Percentiles rank a stretch among this genome's conserved stretches.
These are phyloP conservation scores for Tetrahymena elliotti DNA, from an alignment of 73 alveolate genomes.

Conservation along the genomic window DNA sequence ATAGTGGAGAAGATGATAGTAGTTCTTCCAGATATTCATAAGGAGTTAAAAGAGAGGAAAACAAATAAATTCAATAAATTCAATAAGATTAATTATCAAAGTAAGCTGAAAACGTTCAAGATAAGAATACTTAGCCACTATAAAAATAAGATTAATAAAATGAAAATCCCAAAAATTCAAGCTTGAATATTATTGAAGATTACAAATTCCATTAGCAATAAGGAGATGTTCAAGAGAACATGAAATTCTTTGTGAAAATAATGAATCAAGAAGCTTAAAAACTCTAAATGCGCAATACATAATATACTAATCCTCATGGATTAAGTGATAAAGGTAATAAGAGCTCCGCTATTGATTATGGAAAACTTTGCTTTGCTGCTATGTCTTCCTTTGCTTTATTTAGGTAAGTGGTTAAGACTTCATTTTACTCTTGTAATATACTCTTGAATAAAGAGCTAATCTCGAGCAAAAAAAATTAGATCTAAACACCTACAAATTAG, in stretches of 20 bases:
- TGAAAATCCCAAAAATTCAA: slow-evolving; percentile 19
- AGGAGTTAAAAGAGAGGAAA: slow-evolving; percentile 44
- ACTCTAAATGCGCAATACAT: slow-evolving; percentile 55
- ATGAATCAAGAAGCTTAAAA: slow-evolving; percentile 73
- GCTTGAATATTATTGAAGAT: slow-evolving; percentile 6
- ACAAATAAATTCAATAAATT: slow-evolving; percentile 26
- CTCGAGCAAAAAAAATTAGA: background rate
- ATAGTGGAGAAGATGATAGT: background rate
- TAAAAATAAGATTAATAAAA: slow-evolving; percentile 12
- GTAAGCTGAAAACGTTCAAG: background rate
- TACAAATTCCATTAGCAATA: slow-evolving; percentile 29
- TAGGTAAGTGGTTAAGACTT: slow-evolving; percentile 27
- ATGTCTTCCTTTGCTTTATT: slow-evolving; percentile 41
- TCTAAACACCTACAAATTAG: background rate
- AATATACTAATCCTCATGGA: slow-evolving; percentile 79
- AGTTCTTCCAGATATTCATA: slow-evolving; percentile 10
- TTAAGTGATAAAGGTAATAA: slow-evolving; percentile 53
- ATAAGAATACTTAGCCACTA: slow-evolving; percentile 6
- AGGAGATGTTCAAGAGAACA: background rate
- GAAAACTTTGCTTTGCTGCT: slow-evolving; percentile 56
- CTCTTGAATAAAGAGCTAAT: background rate
- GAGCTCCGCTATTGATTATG: slow-evolving; percentile 65
- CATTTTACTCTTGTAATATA: slow-evolving; percentile 9
- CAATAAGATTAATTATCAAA: slow-evolving; percentile 2
- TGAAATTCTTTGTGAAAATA: slow-evolving; percentile 54